Evolutionary conservation across 2,329 filamentous ascomycete genomes (phyloP).

Genomic region (Blastomyces parvus): DNA sequence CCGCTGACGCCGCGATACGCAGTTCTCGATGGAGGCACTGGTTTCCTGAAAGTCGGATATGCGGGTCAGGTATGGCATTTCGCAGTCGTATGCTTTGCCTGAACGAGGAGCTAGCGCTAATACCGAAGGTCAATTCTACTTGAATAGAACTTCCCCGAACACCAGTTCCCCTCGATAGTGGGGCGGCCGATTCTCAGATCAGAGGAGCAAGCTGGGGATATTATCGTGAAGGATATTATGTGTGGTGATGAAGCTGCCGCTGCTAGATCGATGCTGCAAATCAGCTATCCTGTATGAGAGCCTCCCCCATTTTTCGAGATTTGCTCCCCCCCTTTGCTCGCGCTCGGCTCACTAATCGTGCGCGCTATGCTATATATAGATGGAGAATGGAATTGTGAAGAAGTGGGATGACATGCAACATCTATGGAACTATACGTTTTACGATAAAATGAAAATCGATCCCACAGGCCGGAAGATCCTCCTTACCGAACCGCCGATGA

Average conservation of each 20-base stretch:
- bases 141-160: conserved; percentile 87
- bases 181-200: conserved; percentile 94
- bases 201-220: conserved; percentile 71
- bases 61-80: conserved; percentile 59
- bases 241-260: conserved; percentile 96
- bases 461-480: conserved; percentile 90
- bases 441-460: conserved; percentile 92
- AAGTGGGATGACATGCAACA: conserved; percentile 99
- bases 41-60: conserved; percentile 99
- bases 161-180: conserved; percentile 96
- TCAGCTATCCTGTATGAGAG: conserved; percentile 72
- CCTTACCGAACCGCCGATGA: conserved; percentile 94
- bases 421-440: conserved; percentile 98
- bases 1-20: conserved; percentile 25
- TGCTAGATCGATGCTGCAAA: conserved; percentile 93
- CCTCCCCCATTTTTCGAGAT: conserved; percentile 2
- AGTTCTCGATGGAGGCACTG: conserved; percentile 99
- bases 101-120: background rate
- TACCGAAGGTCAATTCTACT: conserved; percentile 12
- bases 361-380: conserved; percentile 41
- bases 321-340: conserved; percentile 2
- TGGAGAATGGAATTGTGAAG: conserved; percentile 99
- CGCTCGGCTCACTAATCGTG: background rate
- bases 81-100: conserved; percentile 9
- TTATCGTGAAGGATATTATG: conserved; percentile 95